These are phyloP conservation scores for Microascus cirrosus DNA, from an alignment of 2,329 filamentous ascomycete genomes.

Conservation along the genomic window DNA sequence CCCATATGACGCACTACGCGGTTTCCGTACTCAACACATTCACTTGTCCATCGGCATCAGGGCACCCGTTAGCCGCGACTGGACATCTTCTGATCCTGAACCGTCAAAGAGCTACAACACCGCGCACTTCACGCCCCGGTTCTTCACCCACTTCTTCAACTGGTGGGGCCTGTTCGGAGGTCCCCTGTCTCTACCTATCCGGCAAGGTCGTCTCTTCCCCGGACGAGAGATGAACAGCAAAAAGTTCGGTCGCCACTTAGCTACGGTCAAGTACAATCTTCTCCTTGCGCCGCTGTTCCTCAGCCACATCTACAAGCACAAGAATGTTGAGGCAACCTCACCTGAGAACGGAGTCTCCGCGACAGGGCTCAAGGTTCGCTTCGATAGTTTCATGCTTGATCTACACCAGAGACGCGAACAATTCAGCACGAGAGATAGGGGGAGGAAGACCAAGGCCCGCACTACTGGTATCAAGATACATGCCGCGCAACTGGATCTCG, in stretches of 20 bases:
- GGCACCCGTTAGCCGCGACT: slow-evolving; percentile 78
- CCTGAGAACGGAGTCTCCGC: slow-evolving; percentile 67
- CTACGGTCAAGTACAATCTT: slow-evolving; percentile 97
- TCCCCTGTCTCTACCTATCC: slow-evolving; percentile 85
- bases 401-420: slow-evolving; percentile 89
- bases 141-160: slow-evolving; percentile 96
- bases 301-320: slow-evolving; percentile 97
- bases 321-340: slow-evolving; percentile 78
- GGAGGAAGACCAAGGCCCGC: slow-evolving; percentile 62
- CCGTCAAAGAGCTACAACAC: slow-evolving; percentile 90
- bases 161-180: slow-evolving; percentile 98
- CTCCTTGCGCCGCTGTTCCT: slow-evolving; percentile 87
- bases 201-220: slow-evolving; percentile 85
- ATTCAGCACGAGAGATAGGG: slow-evolving; percentile 72
- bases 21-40: slow-evolving; percentile 95
- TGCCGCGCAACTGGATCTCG: slow-evolving; percentile 82
- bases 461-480: slow-evolving; percentile 95
- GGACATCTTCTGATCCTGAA: slow-evolving; percentile 64
- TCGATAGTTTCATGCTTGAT: slow-evolving; percentile 96
- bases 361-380: slow-evolving; percentile 88
- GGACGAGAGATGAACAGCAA: slow-evolving; percentile 94
- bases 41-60: slow-evolving; percentile 88
- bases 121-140: slow-evolving; percentile 84
- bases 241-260: slow-evolving; percentile 92
- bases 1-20: slow-evolving; percentile 83